These are phyloP conservation scores for Dentipellis sp. DNA, from an alignment of 768 basidiomycete species.

Conservation along the genomic window DNA sequence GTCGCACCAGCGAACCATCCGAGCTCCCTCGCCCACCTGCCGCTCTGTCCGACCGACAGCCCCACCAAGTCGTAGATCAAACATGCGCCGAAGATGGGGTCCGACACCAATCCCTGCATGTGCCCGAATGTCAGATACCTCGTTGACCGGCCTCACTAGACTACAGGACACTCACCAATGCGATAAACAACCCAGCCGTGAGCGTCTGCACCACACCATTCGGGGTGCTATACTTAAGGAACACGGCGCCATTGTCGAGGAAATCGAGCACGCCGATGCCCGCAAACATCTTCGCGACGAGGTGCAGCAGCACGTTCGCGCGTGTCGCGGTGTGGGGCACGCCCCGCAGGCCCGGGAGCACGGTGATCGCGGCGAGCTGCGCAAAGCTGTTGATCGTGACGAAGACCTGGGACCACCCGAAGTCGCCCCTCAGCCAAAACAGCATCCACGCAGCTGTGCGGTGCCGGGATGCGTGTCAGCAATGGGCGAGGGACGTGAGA, in stretches of 20 bases:
- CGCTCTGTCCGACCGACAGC: neutral
- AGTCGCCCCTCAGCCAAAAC: constrained; percentile 22
- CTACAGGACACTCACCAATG: neutral
- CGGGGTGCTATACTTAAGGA: neutral
- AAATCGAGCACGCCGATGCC: constrained; percentile 28
- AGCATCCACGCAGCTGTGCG: constrained; percentile 21
- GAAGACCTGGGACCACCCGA: constrained; percentile 20
- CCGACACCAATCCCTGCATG: neutral
- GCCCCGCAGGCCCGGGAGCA: constrained; percentile 16
- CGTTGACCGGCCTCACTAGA: neutral
- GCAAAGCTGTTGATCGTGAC: constrained; percentile 24
- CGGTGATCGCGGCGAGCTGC: constrained; percentile 29
- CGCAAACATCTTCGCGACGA: constrained; percentile 32
- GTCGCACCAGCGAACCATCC: neutral
- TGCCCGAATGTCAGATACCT: neutral
- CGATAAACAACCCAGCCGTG: neutral
- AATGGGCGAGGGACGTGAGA: neutral
- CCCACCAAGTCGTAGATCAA: neutral
- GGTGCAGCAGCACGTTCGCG: constrained; percentile 25
- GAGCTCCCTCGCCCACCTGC: neutral
- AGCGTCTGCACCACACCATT: neutral
- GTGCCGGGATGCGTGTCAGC: neutral
- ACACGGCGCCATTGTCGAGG: constrained; percentile 22
- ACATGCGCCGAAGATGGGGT: neutral
- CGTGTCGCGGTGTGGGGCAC: constrained; percentile 20